These are phyloP conservation scores for Panicum virgatum DNA, from an alignment of 202 grass and related monocot species.

Conservation along the genomic window DNA sequence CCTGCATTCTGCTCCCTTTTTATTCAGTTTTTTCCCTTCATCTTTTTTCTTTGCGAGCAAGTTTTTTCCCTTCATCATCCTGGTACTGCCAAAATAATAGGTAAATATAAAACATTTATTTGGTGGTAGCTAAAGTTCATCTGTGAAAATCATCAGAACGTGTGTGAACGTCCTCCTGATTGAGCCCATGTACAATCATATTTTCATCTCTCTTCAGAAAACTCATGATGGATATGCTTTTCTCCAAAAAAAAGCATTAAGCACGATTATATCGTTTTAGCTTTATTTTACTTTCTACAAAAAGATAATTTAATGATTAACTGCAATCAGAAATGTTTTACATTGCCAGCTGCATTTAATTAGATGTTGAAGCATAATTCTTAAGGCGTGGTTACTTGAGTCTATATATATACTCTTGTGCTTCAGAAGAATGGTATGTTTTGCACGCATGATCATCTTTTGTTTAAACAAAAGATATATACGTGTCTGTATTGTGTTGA, in stretches of 20 bases:
- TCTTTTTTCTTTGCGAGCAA: too few species aligned
- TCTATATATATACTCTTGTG: not conserved
- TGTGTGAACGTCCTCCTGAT: not conserved
- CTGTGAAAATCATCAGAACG: not conserved
- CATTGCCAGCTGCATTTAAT: not conserved
- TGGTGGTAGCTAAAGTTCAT: not conserved
- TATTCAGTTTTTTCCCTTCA: not conserved
- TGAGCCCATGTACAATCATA: not conserved
- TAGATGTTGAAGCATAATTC: not conserved
- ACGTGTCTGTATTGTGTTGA: not conserved
- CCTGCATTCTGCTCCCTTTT: not conserved
- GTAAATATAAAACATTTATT: not conserved
- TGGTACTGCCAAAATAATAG: not conserved
- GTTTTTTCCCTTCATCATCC: not conserved
- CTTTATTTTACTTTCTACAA: not conserved
- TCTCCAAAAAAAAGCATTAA: not conserved
- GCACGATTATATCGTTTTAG: not conserved
- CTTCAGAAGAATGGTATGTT: not conserved
- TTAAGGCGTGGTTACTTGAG: not conserved
- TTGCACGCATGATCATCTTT: not conserved
- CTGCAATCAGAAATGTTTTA: not conserved
- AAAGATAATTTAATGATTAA: conserved; percentile 4
- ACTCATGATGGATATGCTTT: not conserved
- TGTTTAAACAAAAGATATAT: not conserved
- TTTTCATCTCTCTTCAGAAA: conserved; percentile 6